phyloP scores from a whole-genome alignment of 1,284 basidiomycete species.

The Volvariella volvacea region DNA sequence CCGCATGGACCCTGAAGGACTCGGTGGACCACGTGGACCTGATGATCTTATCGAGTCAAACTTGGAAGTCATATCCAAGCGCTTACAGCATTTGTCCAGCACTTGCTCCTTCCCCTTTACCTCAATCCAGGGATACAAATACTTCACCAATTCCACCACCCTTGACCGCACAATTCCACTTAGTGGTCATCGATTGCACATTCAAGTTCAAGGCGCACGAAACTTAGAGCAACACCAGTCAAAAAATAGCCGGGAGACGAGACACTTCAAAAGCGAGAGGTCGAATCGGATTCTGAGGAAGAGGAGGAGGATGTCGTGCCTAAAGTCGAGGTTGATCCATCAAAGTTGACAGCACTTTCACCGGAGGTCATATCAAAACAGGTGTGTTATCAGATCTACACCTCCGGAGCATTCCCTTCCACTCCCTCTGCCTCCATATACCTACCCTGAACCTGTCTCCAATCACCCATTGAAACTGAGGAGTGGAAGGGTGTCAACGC shows the following conservation, averaged over 20 bases:
- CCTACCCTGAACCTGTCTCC: too few relatives aligned
- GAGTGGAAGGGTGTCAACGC: too few relatives aligned
- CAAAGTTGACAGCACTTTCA: conserved; percentile 84
- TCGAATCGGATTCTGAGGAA: conserved; percentile 61
- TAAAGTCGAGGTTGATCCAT: conserved; percentile 66
- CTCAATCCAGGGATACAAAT: neutral
- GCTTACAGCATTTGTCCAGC: too few relatives aligned
- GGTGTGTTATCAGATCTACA: conserved; percentile 43
- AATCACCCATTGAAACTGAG: too few relatives aligned
- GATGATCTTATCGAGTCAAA: too few relatives aligned
- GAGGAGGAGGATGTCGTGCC: conserved; percentile 47
- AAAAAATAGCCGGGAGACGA: conserved; percentile 58
- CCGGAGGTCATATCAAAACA: conserved; percentile 98
- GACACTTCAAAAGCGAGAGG: conserved; percentile 50
- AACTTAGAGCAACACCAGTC: neutral
- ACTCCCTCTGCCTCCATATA: too few relatives aligned
- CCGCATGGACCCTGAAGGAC: neutral
- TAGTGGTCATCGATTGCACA: conserved; percentile 1
- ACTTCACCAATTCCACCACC: neutral
- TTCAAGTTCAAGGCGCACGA: conserved; percentile 1
- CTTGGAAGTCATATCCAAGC: too few relatives aligned
- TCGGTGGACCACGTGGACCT: too few relatives aligned
- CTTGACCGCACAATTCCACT: neutral
- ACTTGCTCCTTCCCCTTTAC: too few relatives aligned
- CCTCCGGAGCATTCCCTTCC: neutral